These are phyloP conservation scores for Rhynchosporium secalis DNA, from an alignment of 2,329 filamentous ascomycete species.

Conservation along the genomic window DNA sequence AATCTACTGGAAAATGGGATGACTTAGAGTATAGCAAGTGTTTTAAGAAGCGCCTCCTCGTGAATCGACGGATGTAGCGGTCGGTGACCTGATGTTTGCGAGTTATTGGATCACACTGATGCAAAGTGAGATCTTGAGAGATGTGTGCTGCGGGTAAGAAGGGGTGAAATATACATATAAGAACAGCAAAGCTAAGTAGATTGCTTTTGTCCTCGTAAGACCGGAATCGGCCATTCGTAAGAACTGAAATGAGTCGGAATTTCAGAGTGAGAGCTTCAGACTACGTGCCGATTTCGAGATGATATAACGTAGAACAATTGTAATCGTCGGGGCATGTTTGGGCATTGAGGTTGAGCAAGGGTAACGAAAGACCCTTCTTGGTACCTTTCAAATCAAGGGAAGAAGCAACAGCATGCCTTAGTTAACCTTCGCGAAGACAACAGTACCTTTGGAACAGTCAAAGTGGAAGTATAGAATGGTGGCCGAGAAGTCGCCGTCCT, in stretches of 20 bases:
- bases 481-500: too few relatives aligned
- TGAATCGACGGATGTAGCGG: neutral
- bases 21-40: neutral
- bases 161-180: neutral
- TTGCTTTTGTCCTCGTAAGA: slow-evolving; percentile 5
- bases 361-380: neutral
- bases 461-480: too few relatives aligned
- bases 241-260: neutral
- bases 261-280: neutral
- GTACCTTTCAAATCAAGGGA: neutral
- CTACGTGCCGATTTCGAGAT: too few relatives aligned
- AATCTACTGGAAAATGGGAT: neutral
- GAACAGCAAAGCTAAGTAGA: neutral
- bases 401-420: neutral
- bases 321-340: neutral
- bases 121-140: neutral
- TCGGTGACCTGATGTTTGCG: neutral
- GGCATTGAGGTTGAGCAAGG: neutral
- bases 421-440: neutral
- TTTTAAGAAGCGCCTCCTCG: slow-evolving; percentile 1
- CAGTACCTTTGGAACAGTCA: neutral
- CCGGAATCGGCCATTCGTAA: neutral
- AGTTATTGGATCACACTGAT: neutral
- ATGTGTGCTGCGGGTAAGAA: neutral
- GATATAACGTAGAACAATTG: neutral